phyloP scores from a whole-genome alignment of 2,329 filamentous ascomycete species.

The Trichophyton rubrum region DNA sequence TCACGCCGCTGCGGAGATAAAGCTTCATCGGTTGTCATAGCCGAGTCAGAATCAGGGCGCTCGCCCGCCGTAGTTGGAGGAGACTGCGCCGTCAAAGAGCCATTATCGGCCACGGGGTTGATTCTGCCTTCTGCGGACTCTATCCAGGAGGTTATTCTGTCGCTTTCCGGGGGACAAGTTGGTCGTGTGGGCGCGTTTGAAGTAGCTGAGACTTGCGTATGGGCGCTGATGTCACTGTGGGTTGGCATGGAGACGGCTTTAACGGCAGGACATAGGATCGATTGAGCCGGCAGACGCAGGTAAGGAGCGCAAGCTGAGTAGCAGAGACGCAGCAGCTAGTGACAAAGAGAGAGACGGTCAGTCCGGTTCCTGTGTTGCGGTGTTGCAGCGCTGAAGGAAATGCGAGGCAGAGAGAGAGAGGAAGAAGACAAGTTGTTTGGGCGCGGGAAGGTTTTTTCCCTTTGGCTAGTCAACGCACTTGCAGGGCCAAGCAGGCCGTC shows the following conservation, averaged over 20 bases:
- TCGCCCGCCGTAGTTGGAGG: neutral
- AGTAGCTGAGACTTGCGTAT: slow-evolving; percentile 27
- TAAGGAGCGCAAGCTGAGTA: neutral
- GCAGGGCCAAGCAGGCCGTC: neutral
- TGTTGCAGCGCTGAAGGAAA: neutral
- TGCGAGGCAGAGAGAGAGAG: neutral
- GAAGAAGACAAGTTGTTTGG: neutral
- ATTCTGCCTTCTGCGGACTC: slow-evolving; percentile 20
- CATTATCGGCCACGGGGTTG: slow-evolving; percentile 17
- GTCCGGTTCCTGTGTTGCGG: neutral
- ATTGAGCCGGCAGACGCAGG: neutral
- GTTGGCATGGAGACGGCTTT: slow-evolving; percentile 37
- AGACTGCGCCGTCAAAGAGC: neutral
- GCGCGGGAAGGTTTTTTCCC: neutral
- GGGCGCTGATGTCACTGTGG: slow-evolving; percentile 33
- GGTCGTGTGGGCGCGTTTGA: slow-evolving; percentile 34
- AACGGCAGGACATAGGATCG: neutral
- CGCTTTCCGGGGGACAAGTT: slow-evolving; percentile 39
- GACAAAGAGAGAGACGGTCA: neutral
- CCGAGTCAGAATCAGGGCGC: neutral
- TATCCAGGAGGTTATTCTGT: slow-evolving; percentile 24
- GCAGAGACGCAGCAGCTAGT: neutral
- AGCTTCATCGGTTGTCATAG: neutral
- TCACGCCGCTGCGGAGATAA: neutral
- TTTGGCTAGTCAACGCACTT: neutral